Conservation (phyloP, 2,329 filamentous ascomycete species). For the Colletotrichum simmondsii region DNA sequence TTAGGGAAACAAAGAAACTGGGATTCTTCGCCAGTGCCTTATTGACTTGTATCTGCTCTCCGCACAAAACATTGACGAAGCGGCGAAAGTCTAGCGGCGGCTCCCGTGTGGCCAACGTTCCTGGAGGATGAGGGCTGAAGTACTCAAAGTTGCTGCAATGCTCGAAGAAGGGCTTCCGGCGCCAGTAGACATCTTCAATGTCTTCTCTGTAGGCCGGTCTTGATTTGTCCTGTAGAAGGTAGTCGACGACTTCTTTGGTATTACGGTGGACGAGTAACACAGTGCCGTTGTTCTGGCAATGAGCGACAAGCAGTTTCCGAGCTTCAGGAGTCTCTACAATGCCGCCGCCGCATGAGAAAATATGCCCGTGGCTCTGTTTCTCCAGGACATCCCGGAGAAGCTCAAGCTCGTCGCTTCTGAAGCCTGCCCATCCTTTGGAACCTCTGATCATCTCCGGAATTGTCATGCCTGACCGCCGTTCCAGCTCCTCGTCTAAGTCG, state of each 20-base stretch:
- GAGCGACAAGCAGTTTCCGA: slow-evolving; percentile 78
- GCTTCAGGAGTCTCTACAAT: slow-evolving; percentile 89
- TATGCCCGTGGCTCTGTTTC: slow-evolving; percentile 78
- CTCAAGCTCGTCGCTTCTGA: slow-evolving; percentile 81
- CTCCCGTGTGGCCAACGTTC: slow-evolving; percentile 20
- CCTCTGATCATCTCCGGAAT: slow-evolving; percentile 88
- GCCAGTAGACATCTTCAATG: slow-evolving; percentile 89
- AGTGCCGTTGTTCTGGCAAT: slow-evolving; percentile 80
- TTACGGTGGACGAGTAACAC: slow-evolving; percentile 90
- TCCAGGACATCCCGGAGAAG: slow-evolving; percentile 79
- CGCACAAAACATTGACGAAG: slow-evolving; percentile 66
- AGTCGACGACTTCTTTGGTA: slow-evolving; percentile 88
- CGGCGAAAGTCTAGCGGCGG: slow-evolving; percentile 70
- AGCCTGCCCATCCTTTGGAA: slow-evolving; percentile 84
- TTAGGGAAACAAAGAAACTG: slow-evolving; percentile 94
- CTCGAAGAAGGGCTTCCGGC: slow-evolving; percentile 88
- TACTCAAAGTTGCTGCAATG: slow-evolving; percentile 96
- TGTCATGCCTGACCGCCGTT: slow-evolving; percentile 75
- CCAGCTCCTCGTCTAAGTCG: slow-evolving; percentile 90
- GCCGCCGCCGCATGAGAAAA: slow-evolving; percentile 95
- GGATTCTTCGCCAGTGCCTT: slow-evolving; percentile 63
- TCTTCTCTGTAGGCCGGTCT: slow-evolving; percentile 93
- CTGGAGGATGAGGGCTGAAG: slow-evolving; percentile 75
- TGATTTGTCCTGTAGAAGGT: slow-evolving; percentile 87
- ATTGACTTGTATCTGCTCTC: slow-evolving; percentile 24